phyloP scores from a whole-genome alignment of 2,329 filamentous ascomycete genomes.

The Sphaerulina musiva region DNA sequence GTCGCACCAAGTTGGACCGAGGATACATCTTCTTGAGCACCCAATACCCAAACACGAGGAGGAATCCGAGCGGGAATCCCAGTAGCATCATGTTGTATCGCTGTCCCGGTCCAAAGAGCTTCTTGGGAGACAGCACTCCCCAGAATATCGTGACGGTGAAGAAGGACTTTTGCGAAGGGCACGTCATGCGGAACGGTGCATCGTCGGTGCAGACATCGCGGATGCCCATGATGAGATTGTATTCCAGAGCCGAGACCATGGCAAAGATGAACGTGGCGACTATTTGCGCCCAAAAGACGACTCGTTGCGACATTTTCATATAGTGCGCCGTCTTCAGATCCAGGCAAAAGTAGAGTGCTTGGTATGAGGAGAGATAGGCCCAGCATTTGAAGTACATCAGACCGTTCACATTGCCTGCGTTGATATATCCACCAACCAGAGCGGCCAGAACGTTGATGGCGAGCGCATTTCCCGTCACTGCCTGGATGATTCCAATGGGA shows the following conservation, averaged over 20 bases:
- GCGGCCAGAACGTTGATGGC: conserved; percentile 50
- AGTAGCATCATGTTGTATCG: conserved; percentile 10
- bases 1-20: not conserved
- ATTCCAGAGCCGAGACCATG: conserved; percentile 65
- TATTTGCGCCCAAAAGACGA: conserved; percentile 68
- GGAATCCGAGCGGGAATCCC: conserved; percentile 5
- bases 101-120: conserved; percentile 5
- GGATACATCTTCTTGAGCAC: conserved; percentile 3
- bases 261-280: conserved; percentile 70
- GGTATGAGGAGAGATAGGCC: conserved; percentile 40
- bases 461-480: conserved; percentile 62
- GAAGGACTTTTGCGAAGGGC: conserved; percentile 4
- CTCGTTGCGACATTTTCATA: conserved; percentile 76
- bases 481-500: conserved; percentile 86
- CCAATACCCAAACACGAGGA: conserved; percentile 8
- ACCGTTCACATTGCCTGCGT: conserved; percentile 75
- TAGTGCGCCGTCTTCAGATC: conserved; percentile 82
- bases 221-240: conserved; percentile 47
- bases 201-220: conserved; percentile 2
- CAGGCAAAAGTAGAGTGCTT: conserved; percentile 80
- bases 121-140: conserved; percentile 5
- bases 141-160: conserved; percentile 9
- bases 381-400: conserved; percentile 80
- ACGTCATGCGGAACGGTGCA: conserved; percentile 6
- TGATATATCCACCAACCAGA: conserved; percentile 74